Evolutionary conservation across 83 land plant genomes (phyloP), one percentile per base, ranked within the genome.

Genomic region (Picea abies): DNA sequence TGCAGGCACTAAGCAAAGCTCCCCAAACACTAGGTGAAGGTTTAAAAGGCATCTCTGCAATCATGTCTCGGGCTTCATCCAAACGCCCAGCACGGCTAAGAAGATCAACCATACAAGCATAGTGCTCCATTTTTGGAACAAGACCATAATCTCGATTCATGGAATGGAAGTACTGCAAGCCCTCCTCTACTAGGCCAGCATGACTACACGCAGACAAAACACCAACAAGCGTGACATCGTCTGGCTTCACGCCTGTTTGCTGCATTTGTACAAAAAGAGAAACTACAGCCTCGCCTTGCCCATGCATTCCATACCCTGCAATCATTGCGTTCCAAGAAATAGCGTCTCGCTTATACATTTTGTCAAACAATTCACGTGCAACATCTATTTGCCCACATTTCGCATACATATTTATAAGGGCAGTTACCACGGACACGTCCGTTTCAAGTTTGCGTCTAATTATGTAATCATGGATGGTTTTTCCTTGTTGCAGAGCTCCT

Each of bases 291-390:
- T 44, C 44, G 3, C 86, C 82, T 19, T n/a, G 71, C n/a, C 86
- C 83, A 56, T 84, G 85, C 60, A 84, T 81, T 16, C 78, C 85
- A 64, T 79, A 60, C 37, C 82, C 56, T 20, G 82, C 49, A 76
- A 84, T 84, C 86, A 84, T 84, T 23, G 86, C 60, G 35, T 84
- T 84, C 83, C 83, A 84, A 5, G 83, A 47, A 14, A 79, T 78
- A 4, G 65, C 41, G 19, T 37, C 77, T 70, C 67, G 80, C 20
- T 23, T 15, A 11, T 35, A 61, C 86, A 84, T 63, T 25, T 63
- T 29, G n/a, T 73, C 47, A 37, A 84, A 84, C 71, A 81, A 65
- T 20, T 3, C 29, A 60, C 65, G 16, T 0, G 86, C 86, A 52
- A 80, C 86, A 62, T 64, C 47, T 58, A 81, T 68, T 78, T 82